These are phyloP conservation scores for Leccinum pellstonianum DNA, from an alignment of 768 basidiomycete species.

Conservation along the genomic window DNA sequence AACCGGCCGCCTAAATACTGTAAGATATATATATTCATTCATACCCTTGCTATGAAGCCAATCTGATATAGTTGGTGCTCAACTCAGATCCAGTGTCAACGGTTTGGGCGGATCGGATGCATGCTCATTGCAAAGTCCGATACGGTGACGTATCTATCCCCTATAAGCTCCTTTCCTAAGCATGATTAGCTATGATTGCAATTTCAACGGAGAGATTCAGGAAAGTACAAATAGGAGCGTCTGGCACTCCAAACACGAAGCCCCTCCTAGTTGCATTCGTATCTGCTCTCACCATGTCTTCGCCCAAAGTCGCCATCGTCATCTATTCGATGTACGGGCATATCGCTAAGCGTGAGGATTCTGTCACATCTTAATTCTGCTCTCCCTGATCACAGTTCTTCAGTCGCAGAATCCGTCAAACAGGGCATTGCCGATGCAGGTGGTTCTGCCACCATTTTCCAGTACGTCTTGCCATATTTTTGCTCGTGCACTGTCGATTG, in stretches of 20 bases:
- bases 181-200: background rate
- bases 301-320: slow-evolving; percentile 64
- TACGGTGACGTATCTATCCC: slow-evolving; percentile 6
- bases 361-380: background rate
- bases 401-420: slow-evolving; percentile 60
- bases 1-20: slow-evolving; percentile 2
- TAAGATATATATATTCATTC: background rate
- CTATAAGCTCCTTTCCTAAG: slow-evolving; percentile 10
- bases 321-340: slow-evolving; percentile 78
- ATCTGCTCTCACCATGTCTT: slow-evolving; percentile 34
- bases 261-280: background rate
- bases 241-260: background rate
- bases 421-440: slow-evolving; percentile 48
- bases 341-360: slow-evolving; percentile 57
- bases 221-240: slow-evolving; percentile 15
- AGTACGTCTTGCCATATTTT: slow-evolving; percentile 38
- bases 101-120: background rate
- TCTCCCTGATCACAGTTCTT: slow-evolving; percentile 3
- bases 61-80: background rate
- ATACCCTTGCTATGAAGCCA: background rate
- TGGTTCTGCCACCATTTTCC: slow-evolving; percentile 51
- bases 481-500: background rate
- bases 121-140: background rate
- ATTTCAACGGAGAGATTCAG: background rate
- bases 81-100: background rate